Conservation (phyloP, 2,329 filamentous ascomycete species). For the Sporothrix protearum region DNA sequence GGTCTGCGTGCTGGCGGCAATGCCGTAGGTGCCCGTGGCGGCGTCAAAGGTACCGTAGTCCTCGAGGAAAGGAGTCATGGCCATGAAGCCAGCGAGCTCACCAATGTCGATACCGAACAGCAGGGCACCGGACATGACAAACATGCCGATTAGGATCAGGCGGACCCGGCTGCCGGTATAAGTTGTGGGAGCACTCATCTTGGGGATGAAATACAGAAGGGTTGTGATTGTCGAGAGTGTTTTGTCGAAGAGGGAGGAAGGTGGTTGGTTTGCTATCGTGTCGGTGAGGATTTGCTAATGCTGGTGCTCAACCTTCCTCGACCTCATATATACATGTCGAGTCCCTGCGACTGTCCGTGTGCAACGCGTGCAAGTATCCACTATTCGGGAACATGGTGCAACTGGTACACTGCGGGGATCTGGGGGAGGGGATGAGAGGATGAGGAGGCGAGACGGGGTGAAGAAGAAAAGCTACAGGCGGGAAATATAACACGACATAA, state of each 20-base stretch:
- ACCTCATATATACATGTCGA: conserved; percentile 6
- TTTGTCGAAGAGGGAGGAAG: not conserved
- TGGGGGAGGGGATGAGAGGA: not conserved
- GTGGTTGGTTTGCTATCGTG: not conserved
- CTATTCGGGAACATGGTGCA: not conserved
- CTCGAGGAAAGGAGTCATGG: conserved; percentile 13
- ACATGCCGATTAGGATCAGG: not conserved
- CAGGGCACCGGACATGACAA: conserved; percentile 13
- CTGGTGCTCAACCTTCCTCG: not conserved
- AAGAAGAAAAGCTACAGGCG: not conserved
- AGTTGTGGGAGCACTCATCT: not conserved
- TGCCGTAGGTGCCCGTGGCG: not conserved
- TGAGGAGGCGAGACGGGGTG: not conserved
- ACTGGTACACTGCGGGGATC: not conserved
- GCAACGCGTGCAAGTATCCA: not conserved
- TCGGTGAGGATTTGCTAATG: not conserved
- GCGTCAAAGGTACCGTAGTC: conserved; percentile 13
- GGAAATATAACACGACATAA: too few relatives aligned
- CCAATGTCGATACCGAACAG: conserved; percentile 15
- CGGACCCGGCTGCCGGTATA: conserved; percentile 8
- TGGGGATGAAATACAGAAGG: not conserved
- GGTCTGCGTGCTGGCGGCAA: not conserved
- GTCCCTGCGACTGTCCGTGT: not conserved
- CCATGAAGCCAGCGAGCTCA: conserved; percentile 15
- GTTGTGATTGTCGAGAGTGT: not conserved